Evolutionary conservation across 768 basidiomycete genomes (phyloP).

Genomic region (Harrya chromipes): DNA sequence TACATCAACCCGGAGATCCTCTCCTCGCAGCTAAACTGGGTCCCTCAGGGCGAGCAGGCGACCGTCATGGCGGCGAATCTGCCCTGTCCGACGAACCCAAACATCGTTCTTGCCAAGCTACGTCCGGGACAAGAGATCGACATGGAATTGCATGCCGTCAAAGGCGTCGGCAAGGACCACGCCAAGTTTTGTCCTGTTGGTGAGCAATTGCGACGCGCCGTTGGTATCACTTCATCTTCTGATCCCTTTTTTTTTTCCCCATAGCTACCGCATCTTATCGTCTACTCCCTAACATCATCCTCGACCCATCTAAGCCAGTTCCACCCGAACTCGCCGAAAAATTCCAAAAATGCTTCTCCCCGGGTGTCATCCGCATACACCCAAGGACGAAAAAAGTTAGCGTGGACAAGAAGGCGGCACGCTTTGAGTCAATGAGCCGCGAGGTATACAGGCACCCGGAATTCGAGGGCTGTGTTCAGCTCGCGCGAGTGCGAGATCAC

Average conservation of each 20-base stretch:
- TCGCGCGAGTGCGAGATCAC: slow-evolving; percentile 85
- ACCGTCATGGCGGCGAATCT: slow-evolving; percentile 49
- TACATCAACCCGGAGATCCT: slow-evolving; percentile 71
- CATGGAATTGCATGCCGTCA: slow-evolving; percentile 86
- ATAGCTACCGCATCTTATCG: slow-evolving; percentile 95
- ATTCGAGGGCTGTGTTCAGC: slow-evolving; percentile 77
- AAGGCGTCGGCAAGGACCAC: slow-evolving; percentile 91
- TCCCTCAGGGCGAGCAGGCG: slow-evolving; percentile 78
- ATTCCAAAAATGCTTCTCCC: slow-evolving; percentile 86
- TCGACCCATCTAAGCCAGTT: slow-evolving; percentile 69
- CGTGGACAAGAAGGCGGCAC: slow-evolving; percentile 61
- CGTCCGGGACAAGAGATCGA: slow-evolving; percentile 87
- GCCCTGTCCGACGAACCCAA: slow-evolving; percentile 67
- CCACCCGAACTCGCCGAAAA: slow-evolving; percentile 74
- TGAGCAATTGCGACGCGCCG: slow-evolving; percentile 32
- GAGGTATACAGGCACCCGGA: slow-evolving; percentile 93
- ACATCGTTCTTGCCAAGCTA: slow-evolving; percentile 89
- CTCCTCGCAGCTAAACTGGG: slow-evolving; percentile 70
- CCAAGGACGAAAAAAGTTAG: slow-evolving; percentile 54
- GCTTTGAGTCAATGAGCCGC: slow-evolving; percentile 86
- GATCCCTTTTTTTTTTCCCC: neutral
- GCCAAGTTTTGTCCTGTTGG: slow-evolving; percentile 97
- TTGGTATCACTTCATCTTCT: neutral
- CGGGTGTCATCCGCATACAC: slow-evolving; percentile 70
- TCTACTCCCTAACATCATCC: slow-evolving; percentile 76